phyloP scores from a whole-genome alignment of 1,284 basidiomycete genomes.

The Trichosporon sp. region DNA sequence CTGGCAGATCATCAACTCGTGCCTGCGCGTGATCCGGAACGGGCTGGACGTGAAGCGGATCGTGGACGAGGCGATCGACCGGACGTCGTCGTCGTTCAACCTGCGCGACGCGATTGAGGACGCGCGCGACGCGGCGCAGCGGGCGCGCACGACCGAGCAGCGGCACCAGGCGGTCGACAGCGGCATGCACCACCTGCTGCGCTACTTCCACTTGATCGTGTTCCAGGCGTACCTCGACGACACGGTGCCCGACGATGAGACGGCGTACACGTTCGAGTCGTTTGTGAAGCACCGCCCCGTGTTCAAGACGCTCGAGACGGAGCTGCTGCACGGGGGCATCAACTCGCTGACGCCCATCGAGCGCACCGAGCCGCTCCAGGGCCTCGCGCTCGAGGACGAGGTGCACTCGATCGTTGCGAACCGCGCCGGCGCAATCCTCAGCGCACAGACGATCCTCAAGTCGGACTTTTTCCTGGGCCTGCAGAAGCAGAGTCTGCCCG shows the following conservation, averaged over 20 bases:
- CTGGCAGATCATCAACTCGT: slow-evolving; percentile 64
- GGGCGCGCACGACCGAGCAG: slow-evolving; percentile 66
- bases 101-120: slow-evolving; percentile 84
- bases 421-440: slow-evolving; percentile 80
- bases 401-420: slow-evolving; percentile 77
- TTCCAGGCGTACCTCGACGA: slow-evolving; percentile 93
- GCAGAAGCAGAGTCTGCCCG: slow-evolving; percentile 90
- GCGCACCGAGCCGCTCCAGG: slow-evolving; percentile 64
- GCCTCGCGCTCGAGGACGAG: slow-evolving; percentile 78
- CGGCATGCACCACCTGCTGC: slow-evolving; percentile 73
- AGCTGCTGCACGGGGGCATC: slow-evolving; percentile 73
- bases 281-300: slow-evolving; percentile 75
- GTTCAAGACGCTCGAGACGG: slow-evolving; percentile 92
- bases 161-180: slow-evolving; percentile 64
- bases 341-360: slow-evolving; percentile 81
- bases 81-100: slow-evolving; percentile 78
- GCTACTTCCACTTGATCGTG: slow-evolving; percentile 86
- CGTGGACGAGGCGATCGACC: slow-evolving; percentile 90
- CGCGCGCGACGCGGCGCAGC: slow-evolving; percentile 60
- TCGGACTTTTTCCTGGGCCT: slow-evolving; percentile 93
- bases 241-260: slow-evolving; percentile 70
- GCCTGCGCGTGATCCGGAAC: slow-evolving; percentile 86
- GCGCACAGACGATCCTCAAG: slow-evolving; percentile 72
- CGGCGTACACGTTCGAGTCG: slow-evolving; percentile 70
- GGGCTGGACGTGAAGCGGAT: slow-evolving; percentile 78